Percentiles rank a stretch among this genome's conserved stretches.
phyloP scores from a whole-genome alignment of 78 protist species.

The Isochrysis galbana region DNA sequence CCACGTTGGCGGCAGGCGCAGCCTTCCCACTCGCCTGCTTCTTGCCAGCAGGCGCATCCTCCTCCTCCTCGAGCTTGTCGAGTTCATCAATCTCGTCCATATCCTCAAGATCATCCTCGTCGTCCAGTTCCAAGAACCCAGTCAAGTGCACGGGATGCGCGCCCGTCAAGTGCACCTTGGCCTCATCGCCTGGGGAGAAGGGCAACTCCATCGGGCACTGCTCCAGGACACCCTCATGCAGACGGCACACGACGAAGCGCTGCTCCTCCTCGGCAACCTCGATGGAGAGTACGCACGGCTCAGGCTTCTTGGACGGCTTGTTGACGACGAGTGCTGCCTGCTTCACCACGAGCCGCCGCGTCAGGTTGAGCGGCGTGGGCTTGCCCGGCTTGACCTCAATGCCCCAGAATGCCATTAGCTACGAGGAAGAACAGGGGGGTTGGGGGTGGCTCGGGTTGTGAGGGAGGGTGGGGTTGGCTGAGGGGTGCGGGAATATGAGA shows the following conservation, averaged over 20 bases:
- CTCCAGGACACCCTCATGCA: constrained; percentile 8
- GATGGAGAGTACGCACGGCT: constrained; percentile 21
- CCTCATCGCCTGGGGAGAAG: background rate
- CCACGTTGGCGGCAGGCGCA: background rate
- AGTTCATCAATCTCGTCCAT: background rate
- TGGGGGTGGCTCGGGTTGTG: background rate
- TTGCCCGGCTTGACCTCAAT: background rate
- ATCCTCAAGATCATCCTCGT: background rate
- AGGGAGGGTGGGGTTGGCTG: too few species aligned
- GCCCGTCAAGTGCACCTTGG: background rate
- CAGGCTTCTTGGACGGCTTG: background rate
- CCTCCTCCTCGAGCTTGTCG: background rate
- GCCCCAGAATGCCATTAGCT: constrained; percentile 2
- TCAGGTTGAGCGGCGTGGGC: background rate
- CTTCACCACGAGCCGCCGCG: background rate
- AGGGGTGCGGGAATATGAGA: too few species aligned
- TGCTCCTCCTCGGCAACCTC: background rate
- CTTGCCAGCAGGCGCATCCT: background rate
- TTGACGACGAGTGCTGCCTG: background rate
- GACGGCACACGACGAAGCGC: background rate
- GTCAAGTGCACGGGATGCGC: background rate
- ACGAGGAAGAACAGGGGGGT: background rate
- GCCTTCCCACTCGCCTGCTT: background rate
- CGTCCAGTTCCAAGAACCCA: background rate
- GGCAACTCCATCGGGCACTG: constrained; percentile 1